Evolutionary conservation across 1,139 yeast species (phyloP), one percentile per base, ranked within the genome.

Genomic region (Wickerhamiella pararugosa): DNA sequence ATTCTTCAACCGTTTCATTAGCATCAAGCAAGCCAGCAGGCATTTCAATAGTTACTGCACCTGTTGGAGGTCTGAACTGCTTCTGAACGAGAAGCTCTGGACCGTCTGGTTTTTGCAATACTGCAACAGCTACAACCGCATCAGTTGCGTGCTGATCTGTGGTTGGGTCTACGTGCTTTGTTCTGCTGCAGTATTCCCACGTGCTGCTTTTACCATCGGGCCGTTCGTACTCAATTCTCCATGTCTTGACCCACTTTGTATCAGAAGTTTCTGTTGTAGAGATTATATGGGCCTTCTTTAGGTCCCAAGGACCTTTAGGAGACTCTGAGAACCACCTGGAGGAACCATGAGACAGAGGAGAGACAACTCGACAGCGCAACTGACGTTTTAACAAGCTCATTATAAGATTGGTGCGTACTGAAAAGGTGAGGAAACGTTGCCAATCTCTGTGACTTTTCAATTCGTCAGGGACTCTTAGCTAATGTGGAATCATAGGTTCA

Each of bases 21-120:
- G 86, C 82, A 58, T 87, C 97, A 36, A 87, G 71, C 45, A 87
- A 65, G 0, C 97, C 97, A 0, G 97, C 97, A 0, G 97, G 97
- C 53, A 86, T 70, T 58, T 87, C 97, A 48, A 87, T 75, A 53
- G 86, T 79, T 1, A 86, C 84, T 25, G 82, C 84, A 45, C 71
- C 78, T 8, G 81, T 79, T 1, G 96, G 95, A 1, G 96, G 94
- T 45, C 96, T 70, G 60, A 79, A 86, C 56, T 86, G 96, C 56
- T 80, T 81, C 51, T 82, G 86, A 26, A 86, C 64, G 2, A 86
- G 70, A 33, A 84, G 63, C 50, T 74, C 73, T 6, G 75, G 69
- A 25, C 66, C 65, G 4, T 61, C 54, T 2, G 69, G 63, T 35
- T 67, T 64, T 47, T 73, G 68, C 37, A 84, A 60, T 21, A 81